Base-by-base conservation (phyloP, 2,329 filamentous ascomycete species). In the Claviceps digitariae region DNA sequence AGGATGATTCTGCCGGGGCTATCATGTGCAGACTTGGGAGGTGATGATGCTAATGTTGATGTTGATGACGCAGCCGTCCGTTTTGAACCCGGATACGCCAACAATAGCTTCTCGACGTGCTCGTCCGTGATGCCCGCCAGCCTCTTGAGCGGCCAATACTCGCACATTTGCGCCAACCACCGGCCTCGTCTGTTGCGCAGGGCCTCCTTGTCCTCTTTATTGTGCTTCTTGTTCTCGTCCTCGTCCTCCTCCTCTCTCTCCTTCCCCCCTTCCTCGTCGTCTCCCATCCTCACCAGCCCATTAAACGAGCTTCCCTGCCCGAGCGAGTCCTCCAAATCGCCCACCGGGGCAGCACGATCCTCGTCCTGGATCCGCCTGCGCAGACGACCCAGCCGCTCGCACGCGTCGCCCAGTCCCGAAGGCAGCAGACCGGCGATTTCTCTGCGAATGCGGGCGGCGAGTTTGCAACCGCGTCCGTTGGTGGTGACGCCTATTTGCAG, bases 401-500 rank as follows among this genome's bases (percentile, higher is more conserved):
- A 90, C 0, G 91, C 89, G 21, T 69, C 67, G 6, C 93, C 93
- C 6, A 97, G 76, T 20, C 86, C 77, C 1, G 74, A 66, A 0
- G 93, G 93, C 3, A 98, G 74, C 0, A 83, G 81, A 0, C 90
- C 79, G 2, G 88, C 86, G 56, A 98, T 86, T 63, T 97, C 93
- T 54, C 93, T 80, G 17, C 90, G 82, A 61, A 98, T 88, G 27
- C 93, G 79, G 10, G 89, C 88, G 6, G 93, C 88, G 31, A 98
- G 78, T 69, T 95, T 96, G 73, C 93, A 97, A 1, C 93, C 93
- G 61, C 87, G 84, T 21, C 93, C 91, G 55, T 94, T 96, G 1
- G 93, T 97, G 3, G 93, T 97, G 54, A 98, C 86, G 57, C 93
- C 93, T 56, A 98, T 85, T 66, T 97, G 93, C 43, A 98, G 75